These are phyloP conservation scores for Microthlaspi erraticum DNA, from an alignment of 345 rosid species.

Conservation along the genomic window DNA sequence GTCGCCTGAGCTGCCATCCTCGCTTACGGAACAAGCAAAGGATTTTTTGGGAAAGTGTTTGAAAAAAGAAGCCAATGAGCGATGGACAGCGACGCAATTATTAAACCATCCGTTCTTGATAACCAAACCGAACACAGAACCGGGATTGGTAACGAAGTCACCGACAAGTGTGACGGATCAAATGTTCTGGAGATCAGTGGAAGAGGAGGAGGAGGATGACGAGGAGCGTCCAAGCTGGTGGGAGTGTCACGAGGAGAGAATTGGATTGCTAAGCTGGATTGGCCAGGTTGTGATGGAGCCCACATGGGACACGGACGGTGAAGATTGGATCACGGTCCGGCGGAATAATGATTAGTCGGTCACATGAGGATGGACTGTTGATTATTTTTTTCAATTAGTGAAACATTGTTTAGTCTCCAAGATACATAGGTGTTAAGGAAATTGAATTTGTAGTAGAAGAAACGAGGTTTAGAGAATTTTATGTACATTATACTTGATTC, in stretches of 20 bases:
- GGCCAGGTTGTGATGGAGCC: constrained; percentile 38
- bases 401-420: background rate
- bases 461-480: background rate
- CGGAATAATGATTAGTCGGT: constrained; percentile 37
- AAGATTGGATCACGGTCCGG: constrained; percentile 60
- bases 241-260: constrained; percentile 52
- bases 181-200: constrained; percentile 59
- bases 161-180: constrained; percentile 83
- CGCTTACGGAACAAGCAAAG: constrained; percentile 56
- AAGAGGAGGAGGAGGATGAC: constrained; percentile 23
- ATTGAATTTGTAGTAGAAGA: background rate
- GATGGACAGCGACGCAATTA: constrained; percentile 61
- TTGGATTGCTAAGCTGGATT: constrained; percentile 49
- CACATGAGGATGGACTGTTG: constrained; percentile 17
- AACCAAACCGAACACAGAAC: constrained; percentile 29
- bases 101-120: constrained; percentile 55
- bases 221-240: constrained; percentile 31
- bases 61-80: constrained; percentile 52
- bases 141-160: constrained; percentile 52
- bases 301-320: constrained; percentile 55
- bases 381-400: background rate
- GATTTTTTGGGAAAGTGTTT: constrained; percentile 70
- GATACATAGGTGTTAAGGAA: background rate
- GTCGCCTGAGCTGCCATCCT: constrained; percentile 54
- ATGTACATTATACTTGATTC: constrained; percentile 30